Evolutionary conservation across 139 green algal species (phyloP), one percentile per base, ranked within the genome.

Genomic region (Tetraselmis chui): DNA sequence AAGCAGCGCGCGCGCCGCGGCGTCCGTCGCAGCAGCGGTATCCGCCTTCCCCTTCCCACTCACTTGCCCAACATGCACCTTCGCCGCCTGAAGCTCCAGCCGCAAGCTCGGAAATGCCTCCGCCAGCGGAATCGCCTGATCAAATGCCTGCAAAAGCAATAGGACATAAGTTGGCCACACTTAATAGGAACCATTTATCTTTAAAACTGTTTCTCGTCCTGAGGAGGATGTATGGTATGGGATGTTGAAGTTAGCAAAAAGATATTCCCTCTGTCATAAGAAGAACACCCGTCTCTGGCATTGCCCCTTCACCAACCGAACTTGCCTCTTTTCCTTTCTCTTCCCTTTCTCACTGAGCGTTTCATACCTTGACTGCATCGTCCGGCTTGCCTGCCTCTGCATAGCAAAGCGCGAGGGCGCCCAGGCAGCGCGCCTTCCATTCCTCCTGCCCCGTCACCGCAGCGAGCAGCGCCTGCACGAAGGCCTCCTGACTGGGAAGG

Each of bases 371-470:
- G 11, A 85, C 1, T 0, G 82, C 82, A 29, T 85, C 82, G 28
- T 85, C 82, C 2, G 74, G 24, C 59, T 79, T 80, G 18, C 67
- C 77, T 31, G 27, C 58, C 32, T 85, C 89, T 11, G 82, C 31
- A 30, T 90, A 85, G 32, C 87, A 90, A 29, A 89, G 79, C 2
- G 89, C 87, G 77, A 91, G 84, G 0, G 85, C 81, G 59, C 88
- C 87, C 27, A 89, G 82, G n/a, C 28, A 29, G 18, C 28, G 27
- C 23, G 76, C 76, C 27, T 29, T 28, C 89, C 89, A 92, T 67
- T 90, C 87, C 59, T 88, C 83, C 27, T 90, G 87, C 0, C 84
- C 84, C 1, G 87, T 82, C 25, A 91, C 89, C 80, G 89, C 87
- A 1, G 45, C 45, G 11, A 90, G 83, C 76, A 92, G 84, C 1